Evolutionary conservation across 192 early-diverging fungal species (phyloP).

Genomic region (Rhizophagus clarus): DNA sequence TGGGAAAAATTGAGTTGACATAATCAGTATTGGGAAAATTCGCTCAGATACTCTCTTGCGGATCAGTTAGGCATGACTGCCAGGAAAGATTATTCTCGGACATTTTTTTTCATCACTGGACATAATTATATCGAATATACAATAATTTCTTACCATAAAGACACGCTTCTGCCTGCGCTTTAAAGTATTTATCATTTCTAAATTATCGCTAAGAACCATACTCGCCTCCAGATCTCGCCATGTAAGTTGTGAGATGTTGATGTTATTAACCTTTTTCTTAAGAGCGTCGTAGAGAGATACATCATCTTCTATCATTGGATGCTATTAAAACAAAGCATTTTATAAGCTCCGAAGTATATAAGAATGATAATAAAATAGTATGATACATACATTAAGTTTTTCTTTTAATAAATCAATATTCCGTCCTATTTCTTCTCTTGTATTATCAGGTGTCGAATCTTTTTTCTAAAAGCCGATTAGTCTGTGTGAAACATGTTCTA

Average conservation of each 20-base stretch:
- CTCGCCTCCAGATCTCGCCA: constrained; percentile 2
- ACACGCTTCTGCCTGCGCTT: constrained; percentile 4
- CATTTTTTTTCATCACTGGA: no score
- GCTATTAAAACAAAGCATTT: neutral
- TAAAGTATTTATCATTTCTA: constrained; percentile 11
- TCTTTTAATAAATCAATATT: constrained; percentile 18
- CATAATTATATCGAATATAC: no score
- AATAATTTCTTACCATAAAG: no score
- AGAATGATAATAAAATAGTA: neutral
- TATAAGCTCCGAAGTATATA: neutral
- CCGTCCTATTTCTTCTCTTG: neutral
- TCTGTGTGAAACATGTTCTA: neutral
- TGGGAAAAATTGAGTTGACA: no score
- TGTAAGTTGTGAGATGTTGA: constrained; percentile 6
- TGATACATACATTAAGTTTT: neutral
- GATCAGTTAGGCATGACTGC: no score
- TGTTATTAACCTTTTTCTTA: constrained; percentile 5
- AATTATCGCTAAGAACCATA: constrained; percentile 22
- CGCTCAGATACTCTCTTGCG: no score
- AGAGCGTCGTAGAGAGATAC: constrained; percentile 15
- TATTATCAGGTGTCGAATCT: neutral
- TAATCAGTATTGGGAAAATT: no score
- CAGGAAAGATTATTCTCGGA: no score
- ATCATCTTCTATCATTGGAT: neutral
- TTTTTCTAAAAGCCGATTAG: constrained; percentile 11